phyloP scores from a whole-genome alignment of 129 eudicot species.

The Dittrichia graveolens region DNA sequence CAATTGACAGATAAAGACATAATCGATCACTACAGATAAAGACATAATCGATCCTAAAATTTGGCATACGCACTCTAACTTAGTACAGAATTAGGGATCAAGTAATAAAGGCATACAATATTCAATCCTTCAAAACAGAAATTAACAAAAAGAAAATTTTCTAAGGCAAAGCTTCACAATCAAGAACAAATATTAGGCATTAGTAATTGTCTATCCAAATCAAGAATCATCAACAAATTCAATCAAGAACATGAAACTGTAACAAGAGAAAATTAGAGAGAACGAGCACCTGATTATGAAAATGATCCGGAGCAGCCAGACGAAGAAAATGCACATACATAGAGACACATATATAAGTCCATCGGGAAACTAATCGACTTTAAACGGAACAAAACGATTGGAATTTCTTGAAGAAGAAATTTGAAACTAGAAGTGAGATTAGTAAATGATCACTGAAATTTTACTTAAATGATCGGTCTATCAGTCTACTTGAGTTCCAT shows the following conservation, averaged over 20 bases:
- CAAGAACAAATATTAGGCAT: neutral
- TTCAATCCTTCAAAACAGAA: conserved; percentile 7
- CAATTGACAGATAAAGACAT: conserved; percentile 9
- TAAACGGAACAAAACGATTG: conserved; percentile 9
- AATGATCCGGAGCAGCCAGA: conserved; percentile 11
- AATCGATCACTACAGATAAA: no score
- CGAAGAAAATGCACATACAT: conserved; percentile 19
- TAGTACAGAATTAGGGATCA: conserved; percentile 10
- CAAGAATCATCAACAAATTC: neutral
- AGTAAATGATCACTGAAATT: conserved; percentile 1
- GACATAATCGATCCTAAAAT: conserved; percentile 2
- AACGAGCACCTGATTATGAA: conserved; percentile 13
- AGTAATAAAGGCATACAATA: neutral
- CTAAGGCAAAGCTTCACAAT: conserved; percentile 23
- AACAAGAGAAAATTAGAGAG: neutral
- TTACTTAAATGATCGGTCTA: neutral
- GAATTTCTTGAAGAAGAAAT: conserved; percentile 15
- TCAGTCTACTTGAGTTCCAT: conserved; percentile 17
- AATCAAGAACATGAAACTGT: no score
- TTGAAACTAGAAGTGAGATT: conserved; percentile 7
- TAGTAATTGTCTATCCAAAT: neutral
- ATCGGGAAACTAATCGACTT: conserved; percentile 14
- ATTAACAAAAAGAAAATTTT: neutral
- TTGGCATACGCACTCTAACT: conserved; percentile 8
- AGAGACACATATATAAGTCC: neutral